Evolutionary conservation across 164 flowering plant species (phyloP), one percentile per base, ranked within the genome.

Genomic region (Tetrastigma voinierianum): DNA sequence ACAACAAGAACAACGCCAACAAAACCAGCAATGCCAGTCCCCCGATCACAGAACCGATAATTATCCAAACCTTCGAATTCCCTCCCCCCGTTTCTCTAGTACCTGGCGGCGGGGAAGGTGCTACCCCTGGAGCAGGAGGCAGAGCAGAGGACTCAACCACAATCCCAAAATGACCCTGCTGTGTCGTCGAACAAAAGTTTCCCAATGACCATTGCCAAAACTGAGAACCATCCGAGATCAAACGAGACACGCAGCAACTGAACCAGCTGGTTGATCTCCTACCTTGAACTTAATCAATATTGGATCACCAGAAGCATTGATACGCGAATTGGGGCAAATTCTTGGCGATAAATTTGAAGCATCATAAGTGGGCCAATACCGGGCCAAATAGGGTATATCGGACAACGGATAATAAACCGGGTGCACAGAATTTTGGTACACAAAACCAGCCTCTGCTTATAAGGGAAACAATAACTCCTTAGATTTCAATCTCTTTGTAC

Each of bases 381-480:
- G 97, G 97, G 98, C 57, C 17, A 91, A 66, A 67, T 81, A 81
- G 1, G 1, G 84, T 74, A 59, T 83, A 87, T 86, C 87, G 9
- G 80, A 70, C 9, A 89, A 65, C 7, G 83, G 80, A 51, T 90
- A 91, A 69, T 84, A 91, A 14, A 48, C 8, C 0, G 15, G 62
- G 86, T 88, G 11, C 86, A n/a, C 95, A 74, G 91, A 64, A 56
- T 88, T 90, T 18, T 91, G 98, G 68, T 88, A 94, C 15, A 94
- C 97, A 55, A 94, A 67, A 82, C 88, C 23, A 94, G 87, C 82
- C 97, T 86, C 81, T 84, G 71, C 9, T 88, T 96, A 76, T 87
- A 94, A 8, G 97, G 97, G 44, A 43, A 72, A 17, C 95, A 7
- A 71, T n/a, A 7, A 91, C 86, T 16, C 96, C 96, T 1, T 1